A percentile compares a stretch with the other conserved stretches of the same genome.
These are phyloP conservation scores for Melampsora americana DNA, from an alignment of 1,284 basidiomycete species.

Conservation along the genomic window DNA sequence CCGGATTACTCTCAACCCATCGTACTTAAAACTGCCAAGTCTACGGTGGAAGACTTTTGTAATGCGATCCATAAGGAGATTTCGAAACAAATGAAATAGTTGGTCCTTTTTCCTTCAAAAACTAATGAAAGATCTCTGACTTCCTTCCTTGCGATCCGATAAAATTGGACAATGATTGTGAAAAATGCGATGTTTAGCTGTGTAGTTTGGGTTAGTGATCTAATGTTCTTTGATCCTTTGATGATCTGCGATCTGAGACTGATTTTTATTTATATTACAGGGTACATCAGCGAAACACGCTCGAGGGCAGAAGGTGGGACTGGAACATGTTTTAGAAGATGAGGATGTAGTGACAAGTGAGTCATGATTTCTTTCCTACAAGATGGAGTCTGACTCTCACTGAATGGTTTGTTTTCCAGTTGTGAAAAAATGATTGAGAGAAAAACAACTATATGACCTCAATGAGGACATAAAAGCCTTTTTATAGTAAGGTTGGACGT, in stretches of 20 bases:
- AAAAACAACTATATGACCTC: neutral
- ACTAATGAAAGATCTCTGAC: slow-evolving; percentile 49
- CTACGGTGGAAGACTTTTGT: slow-evolving; percentile 84
- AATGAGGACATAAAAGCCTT: too few relatives aligned
- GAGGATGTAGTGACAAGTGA: slow-evolving; percentile 42
- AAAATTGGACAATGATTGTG: slow-evolving; percentile 15
- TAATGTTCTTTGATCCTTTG: neutral
- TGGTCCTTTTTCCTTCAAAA: slow-evolving; percentile 55
- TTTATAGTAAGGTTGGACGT: too few relatives aligned
- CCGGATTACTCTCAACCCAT: slow-evolving; percentile 76
- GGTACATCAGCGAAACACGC: slow-evolving; percentile 92
- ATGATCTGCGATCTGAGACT: slow-evolving; percentile 38
- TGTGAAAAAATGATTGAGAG: neutral
- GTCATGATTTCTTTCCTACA: neutral
- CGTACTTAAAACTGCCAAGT: slow-evolving; percentile 64
- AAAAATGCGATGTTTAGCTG: neutral
- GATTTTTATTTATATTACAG: slow-evolving; percentile 66
- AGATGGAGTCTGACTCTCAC: neutral
- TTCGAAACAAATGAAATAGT: slow-evolving; percentile 79
- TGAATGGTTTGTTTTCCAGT: neutral
- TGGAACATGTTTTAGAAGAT: slow-evolving; percentile 59
- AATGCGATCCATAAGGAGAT: slow-evolving; percentile 77
- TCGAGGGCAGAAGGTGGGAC: slow-evolving; percentile 90
- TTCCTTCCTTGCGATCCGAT: neutral
- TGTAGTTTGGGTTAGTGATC: slow-evolving; percentile 47